A percentile compares a stretch with the other conserved stretches of the same genome.
These are phyloP conservation scores for Striga hermonthica DNA, from an alignment of 305 asterid species.

Conservation along the genomic window DNA sequence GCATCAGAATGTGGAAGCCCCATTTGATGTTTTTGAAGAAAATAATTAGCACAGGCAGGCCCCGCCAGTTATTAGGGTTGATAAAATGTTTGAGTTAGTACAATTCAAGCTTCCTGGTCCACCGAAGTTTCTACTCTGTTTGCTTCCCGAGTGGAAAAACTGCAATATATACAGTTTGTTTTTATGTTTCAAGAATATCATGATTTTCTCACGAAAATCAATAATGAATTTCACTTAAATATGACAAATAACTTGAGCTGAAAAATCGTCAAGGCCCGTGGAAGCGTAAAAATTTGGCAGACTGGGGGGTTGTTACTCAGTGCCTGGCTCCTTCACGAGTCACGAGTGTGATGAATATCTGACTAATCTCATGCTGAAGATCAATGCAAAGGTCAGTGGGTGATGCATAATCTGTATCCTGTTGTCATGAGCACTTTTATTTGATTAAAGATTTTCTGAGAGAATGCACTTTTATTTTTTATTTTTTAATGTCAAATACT, in stretches of 20 bases:
- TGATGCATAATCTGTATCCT: background rate
- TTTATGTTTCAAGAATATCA: slow-evolving; percentile 6
- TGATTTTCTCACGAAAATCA: background rate
- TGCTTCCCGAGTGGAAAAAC: slow-evolving; percentile 61
- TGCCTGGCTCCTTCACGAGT: slow-evolving; percentile 72
- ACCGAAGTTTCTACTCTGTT: slow-evolving; percentile 63
- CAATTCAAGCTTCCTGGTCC: slow-evolving; percentile 51
- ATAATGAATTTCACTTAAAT: background rate
- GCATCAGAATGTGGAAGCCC: slow-evolving; percentile 48
- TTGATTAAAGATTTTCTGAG: background rate
- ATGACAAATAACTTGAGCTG: slow-evolving; percentile 9
- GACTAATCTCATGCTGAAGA: slow-evolving; percentile 74
- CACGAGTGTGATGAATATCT: slow-evolving; percentile 78
- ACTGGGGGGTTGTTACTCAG: slow-evolving; percentile 80
- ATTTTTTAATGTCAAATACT: too few species aligned
- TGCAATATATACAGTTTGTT: slow-evolving; percentile 56
- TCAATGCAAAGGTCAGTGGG: slow-evolving; percentile 74
- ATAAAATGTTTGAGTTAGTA: slow-evolving; percentile 53
- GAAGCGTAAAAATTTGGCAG: slow-evolving; percentile 79
- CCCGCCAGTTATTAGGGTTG: slow-evolving; percentile 59
- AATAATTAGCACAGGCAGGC: slow-evolving; percentile 50
- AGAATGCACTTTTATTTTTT: background rate
- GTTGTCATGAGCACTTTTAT: background rate
- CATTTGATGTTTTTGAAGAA: slow-evolving; percentile 57
- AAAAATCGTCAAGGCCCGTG: slow-evolving; percentile 63